These are phyloP conservation scores for Pichia thaimueangensis DNA, from an alignment of 805 yeast species.

Conservation along the genomic window DNA sequence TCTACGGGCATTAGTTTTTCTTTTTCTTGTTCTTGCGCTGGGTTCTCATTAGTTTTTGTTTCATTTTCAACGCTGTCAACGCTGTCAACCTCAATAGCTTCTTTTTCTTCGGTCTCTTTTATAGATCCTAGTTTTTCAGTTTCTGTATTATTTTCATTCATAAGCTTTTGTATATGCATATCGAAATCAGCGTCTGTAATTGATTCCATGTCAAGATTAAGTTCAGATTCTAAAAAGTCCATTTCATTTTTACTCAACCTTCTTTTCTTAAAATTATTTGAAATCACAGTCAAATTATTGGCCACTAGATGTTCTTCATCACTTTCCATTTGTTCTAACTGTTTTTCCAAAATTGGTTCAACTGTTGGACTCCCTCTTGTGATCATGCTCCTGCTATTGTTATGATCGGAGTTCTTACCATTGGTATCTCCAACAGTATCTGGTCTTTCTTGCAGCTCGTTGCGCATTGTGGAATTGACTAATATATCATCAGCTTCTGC, in stretches of 20 bases:
- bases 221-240: constrained; percentile 22
- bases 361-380: no score
- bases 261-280: constrained; percentile 10
- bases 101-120: not conserved
- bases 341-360: constrained; percentile 11
- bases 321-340: constrained; percentile 14
- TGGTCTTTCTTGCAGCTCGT: no score
- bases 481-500: no score
- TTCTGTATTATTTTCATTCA: constrained; percentile 13
- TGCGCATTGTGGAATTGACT: no score
- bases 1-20: not conserved
- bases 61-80: not conserved
- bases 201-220: constrained; percentile 22
- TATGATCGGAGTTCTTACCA: no score
- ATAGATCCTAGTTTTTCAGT: not conserved
- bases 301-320: no score
- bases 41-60: not conserved
- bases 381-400: no score
- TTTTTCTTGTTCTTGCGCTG: not conserved
- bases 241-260: constrained; percentile 15
- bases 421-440: no score
- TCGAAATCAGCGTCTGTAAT: constrained; percentile 27
- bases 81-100: not conserved
- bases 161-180: constrained; percentile 24
- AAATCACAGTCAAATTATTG: constrained; percentile 4